A percentile compares a stretch with the other conserved stretches of the same genome.
phyloP scores from a whole-genome alignment of 2,329 filamentous ascomycete genomes.

The Fusarium oligoseptatum region DNA sequence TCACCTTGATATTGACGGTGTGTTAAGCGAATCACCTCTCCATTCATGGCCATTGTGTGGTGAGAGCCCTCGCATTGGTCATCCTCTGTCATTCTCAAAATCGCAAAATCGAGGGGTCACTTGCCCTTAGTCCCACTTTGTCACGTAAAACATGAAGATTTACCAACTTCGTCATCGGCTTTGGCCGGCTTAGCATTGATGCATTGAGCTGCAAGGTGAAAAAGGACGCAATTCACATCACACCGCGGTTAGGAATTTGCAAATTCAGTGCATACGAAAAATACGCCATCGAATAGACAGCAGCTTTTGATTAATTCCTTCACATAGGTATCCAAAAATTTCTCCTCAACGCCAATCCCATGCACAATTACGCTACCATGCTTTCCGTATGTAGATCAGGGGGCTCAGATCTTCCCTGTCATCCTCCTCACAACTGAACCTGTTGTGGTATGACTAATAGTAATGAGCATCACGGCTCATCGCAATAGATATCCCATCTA shows the following conservation, averaged over 20 bases:
- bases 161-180: background rate
- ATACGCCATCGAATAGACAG: background rate
- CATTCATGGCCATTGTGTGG: background rate
- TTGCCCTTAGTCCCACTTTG: background rate
- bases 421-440: background rate
- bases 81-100: background rate
- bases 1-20: background rate
- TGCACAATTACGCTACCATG: conserved; percentile 1
- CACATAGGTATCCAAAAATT: background rate
- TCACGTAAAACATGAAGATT: background rate
- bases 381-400: background rate
- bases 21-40: background rate
- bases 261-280: background rate
- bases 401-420: background rate
- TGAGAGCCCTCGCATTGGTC: background rate
- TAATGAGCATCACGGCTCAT: background rate
- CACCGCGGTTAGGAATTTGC: background rate
- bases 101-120: background rate
- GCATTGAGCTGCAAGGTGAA: background rate
- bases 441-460: background rate
- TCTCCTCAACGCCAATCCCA: background rate
- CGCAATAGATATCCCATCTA: background rate
- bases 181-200: conserved; percentile 11
- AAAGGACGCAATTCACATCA: background rate
- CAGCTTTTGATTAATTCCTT: conserved; percentile 5